Percentiles rank a stretch among this genome's conserved stretches.
Evolutionary conservation across 2,329 filamentous ascomycete species (phyloP).

Genomic region (Alternaria angustiovoidea): DNA sequence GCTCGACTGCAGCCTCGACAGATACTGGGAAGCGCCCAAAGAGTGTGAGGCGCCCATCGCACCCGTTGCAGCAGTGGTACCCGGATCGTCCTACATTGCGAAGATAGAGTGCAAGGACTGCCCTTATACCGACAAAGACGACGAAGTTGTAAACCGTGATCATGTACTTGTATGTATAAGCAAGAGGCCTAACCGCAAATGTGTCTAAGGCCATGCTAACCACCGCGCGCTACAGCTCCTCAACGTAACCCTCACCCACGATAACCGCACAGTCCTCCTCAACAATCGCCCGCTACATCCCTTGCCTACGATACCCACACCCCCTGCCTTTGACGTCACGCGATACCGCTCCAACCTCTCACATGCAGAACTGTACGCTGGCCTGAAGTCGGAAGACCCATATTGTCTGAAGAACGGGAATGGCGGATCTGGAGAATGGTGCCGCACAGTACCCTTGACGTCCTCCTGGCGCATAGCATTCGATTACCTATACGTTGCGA

Average conservation of each 20-base stretch:
- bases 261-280: conserved; percentile 38
- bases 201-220: conserved; percentile 6
- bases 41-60: conserved; percentile 36
- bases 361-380: conserved; percentile 32
- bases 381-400: conserved; percentile 31
- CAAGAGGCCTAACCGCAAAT: neutral
- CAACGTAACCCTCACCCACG: conserved; percentile 41
- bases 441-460: conserved; percentile 22
- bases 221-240: conserved; percentile 30
- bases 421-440: conserved; percentile 21
- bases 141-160: conserved; percentile 23
- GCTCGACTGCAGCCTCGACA: conserved; percentile 26
- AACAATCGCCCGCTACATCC: conserved; percentile 40
- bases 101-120: conserved; percentile 44
- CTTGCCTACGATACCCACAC: conserved; percentile 34
- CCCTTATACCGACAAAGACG: conserved; percentile 18
- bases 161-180: conserved; percentile 36
- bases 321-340: conserved; percentile 27
- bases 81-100: conserved; percentile 39
- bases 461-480: conserved; percentile 4
- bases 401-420: conserved; percentile 14
- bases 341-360: conserved; percentile 35
- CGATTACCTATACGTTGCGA: conserved; percentile 37
- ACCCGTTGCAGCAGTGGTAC: conserved; percentile 32
- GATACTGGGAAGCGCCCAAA: conserved; percentile 8